These are phyloP conservation scores for Podaxis sp. DNA, from an alignment of 768 basidiomycete genomes.

Conservation along the genomic window DNA sequence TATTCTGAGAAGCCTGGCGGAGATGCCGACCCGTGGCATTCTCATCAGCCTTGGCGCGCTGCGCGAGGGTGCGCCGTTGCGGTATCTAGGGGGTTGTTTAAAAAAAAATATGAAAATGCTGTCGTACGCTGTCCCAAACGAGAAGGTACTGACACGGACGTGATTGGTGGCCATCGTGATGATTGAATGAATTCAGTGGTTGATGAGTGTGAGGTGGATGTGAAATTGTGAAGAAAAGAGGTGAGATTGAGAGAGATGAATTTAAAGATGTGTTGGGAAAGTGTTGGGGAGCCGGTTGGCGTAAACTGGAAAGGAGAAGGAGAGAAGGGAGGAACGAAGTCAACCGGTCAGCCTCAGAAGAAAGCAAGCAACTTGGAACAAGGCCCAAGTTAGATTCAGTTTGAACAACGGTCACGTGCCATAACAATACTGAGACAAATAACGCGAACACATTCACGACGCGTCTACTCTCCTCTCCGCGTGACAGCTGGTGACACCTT, in stretches of 20 bases:
- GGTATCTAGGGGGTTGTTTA: slow-evolving; percentile 42
- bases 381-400: slow-evolving; percentile 17
- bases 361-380: slow-evolving; percentile 17
- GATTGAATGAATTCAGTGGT: slow-evolving; percentile 7
- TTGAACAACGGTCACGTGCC: slow-evolving; percentile 33
- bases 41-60: slow-evolving; percentile 73
- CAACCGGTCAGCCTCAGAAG: slow-evolving; percentile 37
- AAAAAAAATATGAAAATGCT: slow-evolving; percentile 6
- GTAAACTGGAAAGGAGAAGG: slow-evolving; percentile 24
- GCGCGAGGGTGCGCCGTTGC: slow-evolving; percentile 60
- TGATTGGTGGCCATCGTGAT: slow-evolving; percentile 58
- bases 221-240: slow-evolving; percentile 22
- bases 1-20: slow-evolving; percentile 54
- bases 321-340: slow-evolving; percentile 22
- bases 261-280: slow-evolving; percentile 18
- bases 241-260: slow-evolving; percentile 19
- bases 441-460: slow-evolving; percentile 30
- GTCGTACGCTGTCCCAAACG: slow-evolving; percentile 6
- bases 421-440: slow-evolving; percentile 26
- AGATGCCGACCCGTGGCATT: slow-evolving; percentile 67
- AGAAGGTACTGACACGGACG: slow-evolving; percentile 45
- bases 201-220: slow-evolving; percentile 15
- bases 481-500: background rate
- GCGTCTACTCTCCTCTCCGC: slow-evolving; percentile 14
- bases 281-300: slow-evolving; percentile 16